Percentiles rank a stretch among this genome's conserved stretches.
These are phyloP conservation scores for Micractinium conductrix DNA, from an alignment of 139 green algal species.

Conservation along the genomic window DNA sequence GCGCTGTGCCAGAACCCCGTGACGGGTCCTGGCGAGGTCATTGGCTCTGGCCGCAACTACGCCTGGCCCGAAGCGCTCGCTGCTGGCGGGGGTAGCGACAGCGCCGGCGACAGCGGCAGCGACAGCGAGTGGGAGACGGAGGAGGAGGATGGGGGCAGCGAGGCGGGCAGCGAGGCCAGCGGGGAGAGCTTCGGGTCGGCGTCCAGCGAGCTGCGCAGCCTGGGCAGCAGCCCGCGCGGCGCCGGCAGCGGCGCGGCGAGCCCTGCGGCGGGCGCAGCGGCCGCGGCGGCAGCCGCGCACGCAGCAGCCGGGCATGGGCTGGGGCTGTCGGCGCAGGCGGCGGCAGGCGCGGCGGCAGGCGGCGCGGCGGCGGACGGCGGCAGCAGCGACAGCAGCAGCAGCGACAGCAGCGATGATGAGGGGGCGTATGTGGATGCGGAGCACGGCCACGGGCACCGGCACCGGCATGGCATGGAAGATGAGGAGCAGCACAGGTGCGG, in stretches of 20 bases:
- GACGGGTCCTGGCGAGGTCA: background rate
- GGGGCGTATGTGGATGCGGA: background rate
- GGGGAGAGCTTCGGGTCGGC: conserved; percentile 4
- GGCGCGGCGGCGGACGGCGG: background rate
- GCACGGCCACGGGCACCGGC: conserved; percentile 19
- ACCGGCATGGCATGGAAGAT: background rate
- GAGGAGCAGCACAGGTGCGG: conserved; percentile 19
- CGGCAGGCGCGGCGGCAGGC: no score
- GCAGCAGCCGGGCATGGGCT: no score
- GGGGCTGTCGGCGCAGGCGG: no score
- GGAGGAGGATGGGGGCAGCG: background rate
- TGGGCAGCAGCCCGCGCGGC: background rate
- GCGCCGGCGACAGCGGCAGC: background rate
- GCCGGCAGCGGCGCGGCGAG: background rate
- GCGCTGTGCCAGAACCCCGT: conserved; percentile 3
- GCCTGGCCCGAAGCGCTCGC: background rate
- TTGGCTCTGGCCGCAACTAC: conserved; percentile 12
- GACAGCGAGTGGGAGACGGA: conserved; percentile 1
- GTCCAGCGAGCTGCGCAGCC: background rate
- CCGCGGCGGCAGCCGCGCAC: no score
- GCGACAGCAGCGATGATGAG: background rate
- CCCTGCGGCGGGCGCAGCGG: background rate
- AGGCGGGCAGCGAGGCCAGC: background rate
- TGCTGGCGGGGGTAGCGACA: background rate
- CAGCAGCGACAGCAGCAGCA: background rate